A percentile compares a stretch with the other conserved stretches of the same genome.
These are phyloP conservation scores for Pseudogymnoascus sp. DNA, from an alignment of 2,329 filamentous ascomycete species.

Conservation along the genomic window DNA sequence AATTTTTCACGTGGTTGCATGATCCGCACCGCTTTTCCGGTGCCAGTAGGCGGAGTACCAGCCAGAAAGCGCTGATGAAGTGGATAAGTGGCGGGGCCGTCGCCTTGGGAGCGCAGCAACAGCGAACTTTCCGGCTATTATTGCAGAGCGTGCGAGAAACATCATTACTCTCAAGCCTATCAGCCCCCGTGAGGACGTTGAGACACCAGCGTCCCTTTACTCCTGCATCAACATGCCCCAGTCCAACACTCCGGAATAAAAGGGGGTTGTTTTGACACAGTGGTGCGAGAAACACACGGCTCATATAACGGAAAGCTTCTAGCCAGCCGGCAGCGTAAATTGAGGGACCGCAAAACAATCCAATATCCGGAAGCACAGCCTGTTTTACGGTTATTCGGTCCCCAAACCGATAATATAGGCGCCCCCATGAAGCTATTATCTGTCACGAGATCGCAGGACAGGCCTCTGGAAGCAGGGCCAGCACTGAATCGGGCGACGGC, in stretches of 20 bases:
- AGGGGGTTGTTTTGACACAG: not conserved
- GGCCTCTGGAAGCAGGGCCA: not conserved
- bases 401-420: not conserved
- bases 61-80: not conserved
- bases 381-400: conserved; percentile 1
- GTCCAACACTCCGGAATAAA: not conserved
- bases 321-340: not conserved
- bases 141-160: not conserved
- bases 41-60: not conserved
- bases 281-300: not conserved
- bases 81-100: not conserved
- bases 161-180: not conserved
- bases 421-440: not conserved
- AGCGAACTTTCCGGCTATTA: not conserved
- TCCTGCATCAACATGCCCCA: not conserved
- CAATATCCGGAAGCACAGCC: conserved; percentile 3
- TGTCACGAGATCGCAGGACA: not conserved
- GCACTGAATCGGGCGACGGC: not conserved
- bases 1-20: not conserved
- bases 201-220: not conserved
- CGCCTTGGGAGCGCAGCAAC: not conserved
- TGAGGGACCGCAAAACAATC: not conserved
- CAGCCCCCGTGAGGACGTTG: not conserved
- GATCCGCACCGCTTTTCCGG: not conserved
- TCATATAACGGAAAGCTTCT: not conserved